A percentile compares a stretch with the other conserved stretches of the same genome.
These are phyloP conservation scores for Pseudocercospora crystallina DNA, from an alignment of 2,329 filamentous ascomycete species.

Conservation along the genomic window DNA sequence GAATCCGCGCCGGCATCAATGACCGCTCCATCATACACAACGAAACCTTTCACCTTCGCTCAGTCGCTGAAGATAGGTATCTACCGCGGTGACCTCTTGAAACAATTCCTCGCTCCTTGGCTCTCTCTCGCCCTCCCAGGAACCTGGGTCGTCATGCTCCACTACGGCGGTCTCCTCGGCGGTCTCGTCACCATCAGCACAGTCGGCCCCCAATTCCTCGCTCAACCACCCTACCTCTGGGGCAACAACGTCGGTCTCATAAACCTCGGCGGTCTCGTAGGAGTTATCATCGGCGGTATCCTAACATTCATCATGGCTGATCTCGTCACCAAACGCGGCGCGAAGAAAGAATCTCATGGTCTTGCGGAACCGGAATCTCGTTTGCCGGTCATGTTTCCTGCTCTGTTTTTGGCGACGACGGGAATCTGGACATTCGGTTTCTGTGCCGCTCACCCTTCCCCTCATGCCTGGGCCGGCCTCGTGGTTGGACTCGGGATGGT, in stretches of 20 bases:
- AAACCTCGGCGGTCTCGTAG: conserved; percentile 41
- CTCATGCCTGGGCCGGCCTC: conserved; percentile 41
- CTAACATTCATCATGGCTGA: conserved; percentile 42
- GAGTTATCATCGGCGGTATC: conserved; percentile 37
- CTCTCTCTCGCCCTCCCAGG: conserved; percentile 41
- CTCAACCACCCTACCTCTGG: conserved; percentile 44
- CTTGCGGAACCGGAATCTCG: conserved; percentile 43
- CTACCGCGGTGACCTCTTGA: conserved; percentile 36
- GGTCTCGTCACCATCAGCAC: conserved; percentile 41
- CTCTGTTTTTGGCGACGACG: conserved; percentile 38
- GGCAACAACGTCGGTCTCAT: conserved; percentile 40
- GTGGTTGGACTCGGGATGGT: conserved; percentile 42
- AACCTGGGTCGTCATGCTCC: conserved; percentile 43
- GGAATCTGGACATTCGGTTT: conserved; percentile 43
- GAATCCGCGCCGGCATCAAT: conserved; percentile 19
- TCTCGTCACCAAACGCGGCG: conserved; percentile 38
- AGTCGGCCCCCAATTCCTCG: conserved; percentile 40
- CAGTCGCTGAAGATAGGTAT: conserved; percentile 39
- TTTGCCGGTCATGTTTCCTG: conserved; percentile 40
- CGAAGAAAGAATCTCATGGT: conserved; percentile 38
- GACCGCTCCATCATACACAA: conserved; percentile 15
- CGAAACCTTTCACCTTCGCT: conserved; percentile 35
- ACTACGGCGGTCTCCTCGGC: conserved; percentile 45
- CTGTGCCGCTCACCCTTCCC: conserved; percentile 38
- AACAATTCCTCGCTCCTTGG: conserved; percentile 41